A percentile compares a stretch with the other conserved stretches of the same genome.
phyloP scores from a whole-genome alignment of 1,284 basidiomycete genomes.

The Afroboletus lepidellus region DNA sequence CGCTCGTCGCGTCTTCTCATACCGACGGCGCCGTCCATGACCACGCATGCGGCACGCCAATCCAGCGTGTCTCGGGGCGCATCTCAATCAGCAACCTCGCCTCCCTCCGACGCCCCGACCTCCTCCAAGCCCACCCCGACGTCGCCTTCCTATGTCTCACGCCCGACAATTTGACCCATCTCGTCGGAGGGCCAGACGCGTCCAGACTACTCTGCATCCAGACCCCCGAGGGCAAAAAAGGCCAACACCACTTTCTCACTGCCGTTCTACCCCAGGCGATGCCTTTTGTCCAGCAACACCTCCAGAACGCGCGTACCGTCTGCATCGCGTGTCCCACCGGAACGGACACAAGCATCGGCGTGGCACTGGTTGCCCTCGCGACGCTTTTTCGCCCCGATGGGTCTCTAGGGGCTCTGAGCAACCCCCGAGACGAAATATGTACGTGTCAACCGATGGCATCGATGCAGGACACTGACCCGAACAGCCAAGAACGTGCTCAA shows the following conservation, averaged over 20 bases:
- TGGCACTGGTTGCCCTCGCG: slow-evolving; percentile 57
- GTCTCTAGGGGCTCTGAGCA: slow-evolving; percentile 19
- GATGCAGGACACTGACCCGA: neutral
- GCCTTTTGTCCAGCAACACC: slow-evolving; percentile 44
- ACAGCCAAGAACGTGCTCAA: slow-evolving; percentile 58
- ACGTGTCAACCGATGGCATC: neutral
- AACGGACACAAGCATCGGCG: slow-evolving; percentile 61
- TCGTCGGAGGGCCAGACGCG: neutral
- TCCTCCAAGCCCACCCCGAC: slow-evolving; percentile 4
- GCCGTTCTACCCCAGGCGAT: slow-evolving; percentile 48
- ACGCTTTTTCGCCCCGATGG: slow-evolving; percentile 59
- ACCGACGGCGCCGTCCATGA: neutral
- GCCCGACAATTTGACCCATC: neutral
- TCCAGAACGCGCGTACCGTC: slow-evolving; percentile 39
- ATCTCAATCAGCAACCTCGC: slow-evolving; percentile 38
- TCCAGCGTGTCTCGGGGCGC: slow-evolving; percentile 39
- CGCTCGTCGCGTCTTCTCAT: slow-evolving; percentile 36
- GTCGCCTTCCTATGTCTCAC: slow-evolving; percentile 22
- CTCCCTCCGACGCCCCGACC: slow-evolving; percentile 25
- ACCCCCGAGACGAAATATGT: slow-evolving; percentile 19
- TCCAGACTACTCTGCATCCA: slow-evolving; percentile 30
- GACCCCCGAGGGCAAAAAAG: slow-evolving; percentile 50
- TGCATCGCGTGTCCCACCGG: slow-evolving; percentile 59
- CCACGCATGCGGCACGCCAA: slow-evolving; percentile 19
- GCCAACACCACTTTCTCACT: slow-evolving; percentile 50